A percentile compares a stretch with the other conserved stretches of the same genome.
Evolutionary conservation across 2,329 filamentous ascomycete genomes (phyloP).

Genomic region (Endothia cerciana): DNA sequence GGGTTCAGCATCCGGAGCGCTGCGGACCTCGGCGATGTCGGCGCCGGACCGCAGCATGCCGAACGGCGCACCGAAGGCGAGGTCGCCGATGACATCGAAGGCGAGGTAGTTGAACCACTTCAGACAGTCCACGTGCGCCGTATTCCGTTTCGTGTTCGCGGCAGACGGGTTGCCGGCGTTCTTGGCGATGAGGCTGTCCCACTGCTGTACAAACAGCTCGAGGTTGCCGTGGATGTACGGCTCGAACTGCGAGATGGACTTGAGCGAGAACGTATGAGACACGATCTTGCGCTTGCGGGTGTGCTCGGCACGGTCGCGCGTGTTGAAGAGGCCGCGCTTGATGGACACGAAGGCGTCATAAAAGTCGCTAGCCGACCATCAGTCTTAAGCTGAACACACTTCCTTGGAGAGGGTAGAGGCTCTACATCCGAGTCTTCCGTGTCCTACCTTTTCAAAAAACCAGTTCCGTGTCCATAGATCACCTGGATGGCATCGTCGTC

Average conservation of each 20-base stretch:
- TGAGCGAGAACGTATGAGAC: constrained; percentile 83
- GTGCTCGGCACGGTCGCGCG: constrained; percentile 79
- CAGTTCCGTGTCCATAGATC: constrained; percentile 81
- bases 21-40: constrained; percentile 75
- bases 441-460: constrained; percentile 68
- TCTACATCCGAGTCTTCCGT: too few species aligned
- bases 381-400: not conserved
- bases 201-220: constrained; percentile 71
- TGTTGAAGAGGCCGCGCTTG: constrained; percentile 85
- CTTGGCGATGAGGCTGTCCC: constrained; percentile 62
- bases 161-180: constrained; percentile 43
- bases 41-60: constrained; percentile 79
- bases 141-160: constrained; percentile 49
- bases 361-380: constrained; percentile 63
- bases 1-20: constrained; percentile 61
- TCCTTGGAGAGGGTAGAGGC: not conserved
- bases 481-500: constrained; percentile 76
- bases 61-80: constrained; percentile 77
- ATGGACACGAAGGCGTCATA: constrained; percentile 94
- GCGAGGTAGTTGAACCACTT: constrained; percentile 77
- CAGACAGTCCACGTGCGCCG: constrained; percentile 71
- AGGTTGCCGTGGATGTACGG: constrained; percentile 85
- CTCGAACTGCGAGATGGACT: constrained; percentile 82
- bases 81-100: constrained; percentile 56
- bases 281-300: constrained; percentile 88